These are phyloP conservation scores for Elaeis guineensis DNA, from an alignment of 176 grass and related monocot species.

Conservation along the genomic window DNA sequence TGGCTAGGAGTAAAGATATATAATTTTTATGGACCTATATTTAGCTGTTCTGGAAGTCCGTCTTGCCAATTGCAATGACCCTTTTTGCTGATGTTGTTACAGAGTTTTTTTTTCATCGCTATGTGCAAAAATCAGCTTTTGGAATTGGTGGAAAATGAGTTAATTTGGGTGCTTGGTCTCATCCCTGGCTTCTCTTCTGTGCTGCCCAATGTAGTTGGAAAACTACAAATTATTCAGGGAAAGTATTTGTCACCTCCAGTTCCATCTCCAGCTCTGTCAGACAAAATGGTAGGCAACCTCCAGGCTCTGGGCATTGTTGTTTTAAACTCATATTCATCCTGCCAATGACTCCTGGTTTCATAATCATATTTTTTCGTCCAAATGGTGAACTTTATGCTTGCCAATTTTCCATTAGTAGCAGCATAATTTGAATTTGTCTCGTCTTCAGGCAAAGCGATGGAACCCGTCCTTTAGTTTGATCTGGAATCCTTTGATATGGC, in stretches of 20 bases:
- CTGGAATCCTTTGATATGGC: constrained; percentile 79
- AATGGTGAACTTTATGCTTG: no score
- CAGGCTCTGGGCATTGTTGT: no score
- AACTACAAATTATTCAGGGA: constrained; percentile 53
- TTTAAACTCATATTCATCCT: no score
- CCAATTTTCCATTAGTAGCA: no score
- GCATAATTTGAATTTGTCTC: neutral
- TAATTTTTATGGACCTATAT: no score
- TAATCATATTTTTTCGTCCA: no score
- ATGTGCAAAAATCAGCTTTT: constrained; percentile 92
- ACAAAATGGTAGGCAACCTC: constrained; percentile 33
- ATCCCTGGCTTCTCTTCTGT: constrained; percentile 52
- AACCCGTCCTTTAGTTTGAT: constrained; percentile 60
- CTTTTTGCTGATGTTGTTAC: no score
- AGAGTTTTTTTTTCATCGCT: constrained; percentile 71
- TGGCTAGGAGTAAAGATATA: no score
- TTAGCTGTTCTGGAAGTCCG: no score
- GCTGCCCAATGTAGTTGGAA: constrained; percentile 56
- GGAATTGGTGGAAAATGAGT: constrained; percentile 70
- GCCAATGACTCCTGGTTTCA: no score
- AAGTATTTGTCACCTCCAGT: constrained; percentile 50
- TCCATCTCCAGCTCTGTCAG: constrained; percentile 32
- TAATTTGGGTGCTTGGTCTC: constrained; percentile 62
- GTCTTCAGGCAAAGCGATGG: constrained; percentile 57
- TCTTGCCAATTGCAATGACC: no score